Percentiles rank a stretch among this genome's conserved stretches.
phyloP scores from a whole-genome alignment of 805 yeast genomes.

The Jamesozyma jinghongensis region DNA sequence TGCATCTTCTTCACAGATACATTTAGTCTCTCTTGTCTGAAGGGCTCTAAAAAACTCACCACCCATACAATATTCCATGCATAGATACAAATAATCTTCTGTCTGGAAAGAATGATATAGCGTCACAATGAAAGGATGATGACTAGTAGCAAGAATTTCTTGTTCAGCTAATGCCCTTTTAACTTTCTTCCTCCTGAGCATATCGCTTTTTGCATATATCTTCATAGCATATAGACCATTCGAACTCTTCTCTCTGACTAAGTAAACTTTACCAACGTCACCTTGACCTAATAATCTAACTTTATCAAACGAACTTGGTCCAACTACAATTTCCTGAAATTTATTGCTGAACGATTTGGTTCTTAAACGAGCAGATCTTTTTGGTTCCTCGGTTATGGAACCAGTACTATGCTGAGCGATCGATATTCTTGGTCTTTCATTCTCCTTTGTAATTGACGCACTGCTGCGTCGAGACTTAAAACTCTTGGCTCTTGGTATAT shows the following conservation, averaged over 20 bases:
- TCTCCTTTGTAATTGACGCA: too few species aligned
- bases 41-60: slow-evolving; percentile 96
- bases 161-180: slow-evolving; percentile 94
- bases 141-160: slow-evolving; percentile 87
- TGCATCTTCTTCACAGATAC: slow-evolving; percentile 83
- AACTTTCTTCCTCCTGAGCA: slow-evolving; percentile 90
- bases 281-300: slow-evolving; percentile 90
- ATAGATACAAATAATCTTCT: slow-evolving; percentile 78
- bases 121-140: slow-evolving; percentile 96
- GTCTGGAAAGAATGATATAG: slow-evolving; percentile 94
- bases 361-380: slow-evolving; percentile 31
- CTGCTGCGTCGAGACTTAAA: background rate
- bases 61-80: slow-evolving; percentile 99
- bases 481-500: background rate
- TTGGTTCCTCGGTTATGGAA: slow-evolving; percentile 15
- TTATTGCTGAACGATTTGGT: slow-evolving; percentile 54
- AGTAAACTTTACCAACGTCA: slow-evolving; percentile 93
- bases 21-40: slow-evolving; percentile 81
- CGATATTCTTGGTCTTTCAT: background rate
- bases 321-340: slow-evolving; percentile 68
- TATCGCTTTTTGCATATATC: slow-evolving; percentile 78
- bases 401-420: background rate
- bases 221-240: slow-evolving; percentile 85
- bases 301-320: slow-evolving; percentile 81
- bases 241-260: slow-evolving; percentile 74